Base-by-base conservation (phyloP, 2,329 filamentous ascomycete genomes). In the Claviceps maximensis region DNA sequence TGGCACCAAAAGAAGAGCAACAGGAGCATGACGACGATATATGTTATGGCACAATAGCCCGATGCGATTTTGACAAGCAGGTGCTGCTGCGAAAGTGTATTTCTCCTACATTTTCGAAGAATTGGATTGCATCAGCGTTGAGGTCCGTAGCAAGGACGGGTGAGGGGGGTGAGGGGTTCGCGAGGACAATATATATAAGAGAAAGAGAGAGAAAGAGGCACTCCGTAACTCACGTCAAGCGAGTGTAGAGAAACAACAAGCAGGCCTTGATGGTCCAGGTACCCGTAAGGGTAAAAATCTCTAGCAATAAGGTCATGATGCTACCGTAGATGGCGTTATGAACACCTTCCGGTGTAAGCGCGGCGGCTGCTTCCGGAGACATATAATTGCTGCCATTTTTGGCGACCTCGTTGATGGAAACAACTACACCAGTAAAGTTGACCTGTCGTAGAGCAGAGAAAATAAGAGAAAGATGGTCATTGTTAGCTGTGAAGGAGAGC, bases 1-100 rank as follows among this genome's bases (percentile, higher is more conserved):
- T 68, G 67, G 57, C 77, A 80, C 77, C 77, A 80, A 44, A 72
- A 74, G 23, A 67, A 75, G 15, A 77, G 66, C 58, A 77, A 78
- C 17, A 77, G 61, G 23, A 76, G 64, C 23, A 74, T 69, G 61
- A 77, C 74, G 12, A 78, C 52, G 44, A 77, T 52, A 51, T 76
- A 79, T 2, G 69, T 68, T 7, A 71, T 9, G 3, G 57, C 67
- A 53, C 73, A 72, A 56, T 77, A 78, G 12, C 57, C 61, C 7
- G 69, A 64, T 1, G 76, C 71, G 10, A 66, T 55, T 36, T 73
- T 68, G 52, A 78, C 71, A 8, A 65, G 56, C 49, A 62, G 58
- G 31, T 70, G 62, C 38, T 71, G 66, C 50, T 59, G 55, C 36
- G 65, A 55, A 4, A 62, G 59, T 3, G 61, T 59, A 3, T 63